Evolutionary conservation across 2,329 filamentous ascomycete genomes (phyloP).

Genomic region (Trematosphaeria pertusa): DNA sequence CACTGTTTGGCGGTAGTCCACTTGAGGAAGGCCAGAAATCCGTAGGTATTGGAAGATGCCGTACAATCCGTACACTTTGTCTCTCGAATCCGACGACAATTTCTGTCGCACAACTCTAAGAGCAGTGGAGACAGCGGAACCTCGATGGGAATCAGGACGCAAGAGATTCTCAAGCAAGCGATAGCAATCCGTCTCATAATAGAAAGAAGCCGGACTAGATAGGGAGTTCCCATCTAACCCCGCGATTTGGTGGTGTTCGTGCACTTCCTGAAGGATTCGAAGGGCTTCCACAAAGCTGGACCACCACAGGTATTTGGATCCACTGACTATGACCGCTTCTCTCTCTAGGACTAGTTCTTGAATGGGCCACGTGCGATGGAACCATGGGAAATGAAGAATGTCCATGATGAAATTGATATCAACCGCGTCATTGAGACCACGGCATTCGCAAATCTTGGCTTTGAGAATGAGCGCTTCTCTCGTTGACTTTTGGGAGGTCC

Average conservation of each 20-base stretch:
- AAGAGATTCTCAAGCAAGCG: neutral
- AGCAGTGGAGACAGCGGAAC: neutral
- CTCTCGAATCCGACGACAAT: conserved; percentile 2
- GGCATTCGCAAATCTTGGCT: neutral
- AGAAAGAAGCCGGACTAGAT: conserved; percentile 1
- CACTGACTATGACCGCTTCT: conserved; percentile 3
- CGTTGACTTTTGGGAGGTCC: neutral
- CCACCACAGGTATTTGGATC: neutral
- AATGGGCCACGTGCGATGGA: conserved; percentile 11
- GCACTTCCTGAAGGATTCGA: neutral
- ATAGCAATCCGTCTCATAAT: neutral
- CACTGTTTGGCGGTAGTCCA: conserved; percentile 5
- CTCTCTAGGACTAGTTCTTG: conserved; percentile 9
- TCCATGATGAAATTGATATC: conserved; percentile 9
- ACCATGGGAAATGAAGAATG: conserved; percentile 10
- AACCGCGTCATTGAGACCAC: conserved; percentile 1
- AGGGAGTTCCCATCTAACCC: neutral
- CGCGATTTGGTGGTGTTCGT: neutral
- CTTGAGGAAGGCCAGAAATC: conserved; percentile 2
- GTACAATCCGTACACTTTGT: conserved; percentile 10
- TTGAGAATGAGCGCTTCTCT: neutral
- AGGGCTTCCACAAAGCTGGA: neutral
- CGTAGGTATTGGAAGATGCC: conserved; percentile 7
- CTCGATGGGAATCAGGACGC: neutral
- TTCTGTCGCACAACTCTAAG: conserved; percentile 5